These are phyloP conservation scores for Epichloe glyceriae DNA, from an alignment of 2,329 filamentous ascomycete genomes.

Conservation along the genomic window DNA sequence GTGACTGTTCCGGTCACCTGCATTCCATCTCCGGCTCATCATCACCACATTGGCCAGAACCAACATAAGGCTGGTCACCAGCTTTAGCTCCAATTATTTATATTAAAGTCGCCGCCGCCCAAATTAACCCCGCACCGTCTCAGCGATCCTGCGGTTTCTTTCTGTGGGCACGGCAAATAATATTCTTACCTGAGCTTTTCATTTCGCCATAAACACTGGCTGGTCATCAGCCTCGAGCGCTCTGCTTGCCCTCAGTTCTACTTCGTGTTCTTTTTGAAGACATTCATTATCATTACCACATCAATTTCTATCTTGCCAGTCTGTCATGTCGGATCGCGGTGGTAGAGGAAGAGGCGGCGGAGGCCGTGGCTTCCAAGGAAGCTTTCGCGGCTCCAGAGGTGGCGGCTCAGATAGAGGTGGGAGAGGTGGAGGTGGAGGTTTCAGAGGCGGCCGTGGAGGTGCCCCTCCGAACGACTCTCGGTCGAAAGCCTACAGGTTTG, in stretches of 20 bases:
- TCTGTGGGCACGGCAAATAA: not conserved
- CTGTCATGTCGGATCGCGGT: slow-evolving; percentile 17
- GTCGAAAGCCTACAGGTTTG: slow-evolving; percentile 10
- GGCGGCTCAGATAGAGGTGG: slow-evolving; percentile 9
- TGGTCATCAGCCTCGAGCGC: not conserved
- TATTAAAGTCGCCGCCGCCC: not conserved
- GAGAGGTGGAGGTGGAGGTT: slow-evolving; percentile 3
- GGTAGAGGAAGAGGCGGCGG: slow-evolving; percentile 11
- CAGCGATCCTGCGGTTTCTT: not conserved
- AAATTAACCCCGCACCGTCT: not conserved
- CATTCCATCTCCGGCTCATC: not conserved
- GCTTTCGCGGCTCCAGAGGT: slow-evolving; percentile 7
- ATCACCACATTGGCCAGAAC: not conserved
- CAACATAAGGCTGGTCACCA: not conserved
- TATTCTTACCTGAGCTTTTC: not conserved
- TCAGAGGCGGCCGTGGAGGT: slow-evolving; percentile 11
- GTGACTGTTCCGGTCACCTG: not conserved
- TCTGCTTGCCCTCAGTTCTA: not conserved
- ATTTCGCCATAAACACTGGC: not conserved
- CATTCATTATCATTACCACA: not conserved
- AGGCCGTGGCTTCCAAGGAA: slow-evolving; percentile 7
- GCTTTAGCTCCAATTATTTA: not conserved
- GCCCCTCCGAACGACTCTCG: slow-evolving; percentile 11
- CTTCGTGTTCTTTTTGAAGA: no score
- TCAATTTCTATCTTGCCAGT: not conserved